Evolutionary conservation across 2,329 filamentous ascomycete genomes (phyloP).

Genomic region (Fusarium sp.): DNA sequence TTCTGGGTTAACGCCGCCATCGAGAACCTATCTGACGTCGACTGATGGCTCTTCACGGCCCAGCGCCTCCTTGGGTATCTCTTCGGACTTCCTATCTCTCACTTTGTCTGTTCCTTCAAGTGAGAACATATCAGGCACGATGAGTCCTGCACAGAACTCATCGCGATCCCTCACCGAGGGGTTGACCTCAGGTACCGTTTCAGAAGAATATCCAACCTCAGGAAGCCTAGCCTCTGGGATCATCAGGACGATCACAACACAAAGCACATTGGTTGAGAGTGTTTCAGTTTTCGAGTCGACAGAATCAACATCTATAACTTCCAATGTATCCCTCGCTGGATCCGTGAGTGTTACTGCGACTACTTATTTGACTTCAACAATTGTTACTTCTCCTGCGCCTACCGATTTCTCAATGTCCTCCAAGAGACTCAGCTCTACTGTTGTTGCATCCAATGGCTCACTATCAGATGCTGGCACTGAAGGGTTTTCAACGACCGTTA

Average conservation of each 20-base stretch:
- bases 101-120: constrained; percentile 9
- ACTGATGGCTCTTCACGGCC: background rate
- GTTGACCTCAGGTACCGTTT: constrained; percentile 1
- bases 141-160: constrained; percentile 15
- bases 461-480: constrained; percentile 4
- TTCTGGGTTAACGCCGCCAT: background rate
- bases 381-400: background rate
- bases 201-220: constrained; percentile 2
- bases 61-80: background rate
- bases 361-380: constrained; percentile 16
- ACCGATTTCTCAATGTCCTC: background rate
- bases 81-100: constrained; percentile 10
- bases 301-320: background rate
- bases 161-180: constrained; percentile 5
- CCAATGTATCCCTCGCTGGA: background rate
- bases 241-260: background rate
- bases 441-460: constrained; percentile 3
- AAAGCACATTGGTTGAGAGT: background rate
- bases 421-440: background rate
- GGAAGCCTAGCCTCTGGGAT: background rate
- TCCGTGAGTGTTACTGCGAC: constrained; percentile 17
- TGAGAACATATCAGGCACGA: constrained; percentile 5
- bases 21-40: background rate
- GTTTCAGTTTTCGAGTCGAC: background rate
- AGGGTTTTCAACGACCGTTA: constrained; percentile 1